A percentile compares a stretch with the other conserved stretches of the same genome.
Conservation (phyloP, 257 asterid species). For the Ilex aquifolium region DNA sequence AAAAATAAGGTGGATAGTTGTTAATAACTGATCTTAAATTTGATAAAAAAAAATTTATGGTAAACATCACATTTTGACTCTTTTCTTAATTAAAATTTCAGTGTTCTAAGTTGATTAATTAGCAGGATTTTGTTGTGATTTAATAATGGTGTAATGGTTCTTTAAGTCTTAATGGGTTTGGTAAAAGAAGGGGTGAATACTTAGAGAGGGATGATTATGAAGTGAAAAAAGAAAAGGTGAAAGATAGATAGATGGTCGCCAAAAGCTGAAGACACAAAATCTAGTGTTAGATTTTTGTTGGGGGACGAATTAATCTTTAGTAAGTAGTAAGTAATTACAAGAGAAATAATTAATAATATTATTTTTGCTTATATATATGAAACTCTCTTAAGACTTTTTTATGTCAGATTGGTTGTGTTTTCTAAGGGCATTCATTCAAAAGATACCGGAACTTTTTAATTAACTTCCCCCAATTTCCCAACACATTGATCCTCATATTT, state of each 20-base stretch:
- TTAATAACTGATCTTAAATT: too few relatives aligned
- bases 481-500: neutral
- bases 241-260: constrained; percentile 54
- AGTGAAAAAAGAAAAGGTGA: constrained; percentile 11
- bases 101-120: too few relatives aligned
- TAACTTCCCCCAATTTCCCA: constrained; percentile 9
- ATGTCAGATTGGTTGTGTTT: neutral
- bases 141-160: too few relatives aligned
- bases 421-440: neutral
- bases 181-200: constrained; percentile 12
- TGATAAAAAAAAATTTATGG: neutral
- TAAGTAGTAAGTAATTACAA: neutral
- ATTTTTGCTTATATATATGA: neutral
- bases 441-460: neutral
- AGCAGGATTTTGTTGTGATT: neutral
- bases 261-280: constrained; percentile 70
- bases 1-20: too few relatives aligned
- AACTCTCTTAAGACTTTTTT: constrained; percentile 1
- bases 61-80: too few relatives aligned
- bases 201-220: constrained; percentile 14
- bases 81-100: too few relatives aligned
- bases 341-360: too few relatives aligned
- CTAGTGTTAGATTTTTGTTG: constrained; percentile 54
- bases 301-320: constrained; percentile 31
- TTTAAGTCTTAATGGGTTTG: constrained; percentile 3